A percentile compares a stretch with the other conserved stretches of the same genome.
phyloP scores from a whole-genome alignment of 805 yeast genomes.

The Teunomyces stri region DNA sequence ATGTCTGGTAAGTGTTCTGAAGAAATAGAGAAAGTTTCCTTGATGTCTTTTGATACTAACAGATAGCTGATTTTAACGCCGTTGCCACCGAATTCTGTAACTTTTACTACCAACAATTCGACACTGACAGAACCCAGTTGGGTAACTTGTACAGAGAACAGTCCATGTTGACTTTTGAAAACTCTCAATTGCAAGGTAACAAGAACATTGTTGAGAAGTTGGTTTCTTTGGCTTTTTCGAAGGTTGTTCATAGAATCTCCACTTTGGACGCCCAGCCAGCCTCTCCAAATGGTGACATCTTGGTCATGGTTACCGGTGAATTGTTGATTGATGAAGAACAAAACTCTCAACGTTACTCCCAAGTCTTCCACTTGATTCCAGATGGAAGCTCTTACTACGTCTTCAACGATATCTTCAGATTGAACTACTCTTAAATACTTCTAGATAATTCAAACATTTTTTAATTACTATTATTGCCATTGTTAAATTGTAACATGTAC shows the following conservation, averaged over 20 bases:
- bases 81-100: slow-evolving; percentile 78
- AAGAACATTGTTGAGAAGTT: slow-evolving; percentile 90
- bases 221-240: slow-evolving; percentile 82
- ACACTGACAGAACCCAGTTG: slow-evolving; percentile 85
- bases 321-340: slow-evolving; percentile 89
- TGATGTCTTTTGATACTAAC: slow-evolving; percentile 4
- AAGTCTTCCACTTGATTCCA: slow-evolving; percentile 94
- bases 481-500: too few species aligned
- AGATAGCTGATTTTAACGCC: slow-evolving; percentile 42
- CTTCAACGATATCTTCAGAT: slow-evolving; percentile 94
- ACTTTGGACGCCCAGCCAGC: slow-evolving; percentile 98
- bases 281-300: slow-evolving; percentile 84
- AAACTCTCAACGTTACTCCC: slow-evolving; percentile 94
- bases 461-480: background rate
- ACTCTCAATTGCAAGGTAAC: slow-evolving; percentile 92
- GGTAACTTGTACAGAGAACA: slow-evolving; percentile 94
- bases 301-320: slow-evolving; percentile 98
- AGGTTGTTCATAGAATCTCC: slow-evolving; percentile 89
- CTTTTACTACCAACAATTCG: slow-evolving; percentile 94
- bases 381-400: slow-evolving; percentile 91
- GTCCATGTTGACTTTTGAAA: slow-evolving; percentile 96
- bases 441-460: background rate
- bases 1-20: slow-evolving; percentile 29
- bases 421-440: slow-evolving; percentile 65
- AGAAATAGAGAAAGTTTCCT: background rate